These are phyloP conservation scores for Starmerella scarabaei DNA, from an alignment of 805 yeast genomes.

Conservation along the genomic window DNA sequence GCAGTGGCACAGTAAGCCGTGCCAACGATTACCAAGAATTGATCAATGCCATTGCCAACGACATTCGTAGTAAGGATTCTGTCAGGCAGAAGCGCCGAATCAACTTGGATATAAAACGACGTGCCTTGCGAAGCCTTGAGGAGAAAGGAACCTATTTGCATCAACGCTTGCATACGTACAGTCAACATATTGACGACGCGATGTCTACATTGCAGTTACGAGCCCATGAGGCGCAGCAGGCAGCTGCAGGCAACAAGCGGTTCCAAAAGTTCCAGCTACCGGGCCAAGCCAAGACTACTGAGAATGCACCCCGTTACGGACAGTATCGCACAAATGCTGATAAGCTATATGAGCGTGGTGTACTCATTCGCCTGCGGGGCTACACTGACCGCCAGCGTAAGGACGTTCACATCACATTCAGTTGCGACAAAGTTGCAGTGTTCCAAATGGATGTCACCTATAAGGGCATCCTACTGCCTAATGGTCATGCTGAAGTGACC, in stretches of 20 bases:
- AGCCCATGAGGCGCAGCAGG: constrained; percentile 24
- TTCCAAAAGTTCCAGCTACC: constrained; percentile 29
- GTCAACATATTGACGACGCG: constrained; percentile 38
- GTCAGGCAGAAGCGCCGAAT: constrained; percentile 36
- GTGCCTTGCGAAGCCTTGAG: constrained; percentile 34
- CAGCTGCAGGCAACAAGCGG: constrained; percentile 17
- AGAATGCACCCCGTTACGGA: constrained; percentile 48
- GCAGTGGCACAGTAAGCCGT: constrained; percentile 49
- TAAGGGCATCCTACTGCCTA: constrained; percentile 48
- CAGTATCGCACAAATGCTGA: constrained; percentile 65
- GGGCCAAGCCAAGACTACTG: constrained; percentile 4
- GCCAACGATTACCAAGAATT: constrained; percentile 63
- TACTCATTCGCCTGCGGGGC: constrained; percentile 49
- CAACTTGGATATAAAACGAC: constrained; percentile 35
- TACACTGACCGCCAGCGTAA: constrained; percentile 38
- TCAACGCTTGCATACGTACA: constrained; percentile 32
- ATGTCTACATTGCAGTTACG: constrained; percentile 37
- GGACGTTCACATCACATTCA: constrained; percentile 59
- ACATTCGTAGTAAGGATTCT: constrained; percentile 48
- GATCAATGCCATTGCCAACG: constrained; percentile 71
- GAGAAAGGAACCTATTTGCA: constrained; percentile 36
- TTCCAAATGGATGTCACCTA: constrained; percentile 65
- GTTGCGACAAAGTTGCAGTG: constrained; percentile 59
- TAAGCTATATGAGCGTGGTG: constrained; percentile 58
- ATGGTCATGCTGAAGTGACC: constrained; percentile 39